Conservation (phyloP, 441 rosid genomes). For the Erodium texanum region DNA sequence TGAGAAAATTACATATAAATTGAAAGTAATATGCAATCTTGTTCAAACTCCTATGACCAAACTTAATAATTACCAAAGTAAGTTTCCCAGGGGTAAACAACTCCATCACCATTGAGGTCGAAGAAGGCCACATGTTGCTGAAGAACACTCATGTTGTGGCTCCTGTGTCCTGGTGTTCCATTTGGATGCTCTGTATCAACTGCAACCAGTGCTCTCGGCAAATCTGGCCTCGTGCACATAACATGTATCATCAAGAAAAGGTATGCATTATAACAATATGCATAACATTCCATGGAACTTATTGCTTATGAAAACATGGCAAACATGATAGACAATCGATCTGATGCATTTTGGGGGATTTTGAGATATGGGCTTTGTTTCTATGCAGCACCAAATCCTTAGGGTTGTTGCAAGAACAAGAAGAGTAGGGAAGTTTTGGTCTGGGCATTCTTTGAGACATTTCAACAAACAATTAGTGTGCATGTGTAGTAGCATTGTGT, state of each 20-base stretch:
- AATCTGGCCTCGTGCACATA: slow-evolving; percentile 28
- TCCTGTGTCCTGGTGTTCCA: slow-evolving; percentile 51
- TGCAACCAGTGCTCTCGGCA: slow-evolving; percentile 70
- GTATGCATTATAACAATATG: background rate
- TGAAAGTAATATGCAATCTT: background rate
- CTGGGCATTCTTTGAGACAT: background rate
- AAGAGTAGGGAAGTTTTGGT: background rate
- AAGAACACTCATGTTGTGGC: slow-evolving; percentile 52
- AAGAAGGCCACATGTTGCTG: slow-evolving; percentile 85
- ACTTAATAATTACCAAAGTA: background rate
- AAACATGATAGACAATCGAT: background rate
- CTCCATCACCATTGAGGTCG: slow-evolving; percentile 62
- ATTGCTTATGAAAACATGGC: background rate
- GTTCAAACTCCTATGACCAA: background rate
- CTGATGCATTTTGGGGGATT: background rate
- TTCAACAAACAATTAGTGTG: background rate
- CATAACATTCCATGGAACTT: too few species aligned
- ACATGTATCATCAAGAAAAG: background rate
- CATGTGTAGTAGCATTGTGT: too few species aligned
- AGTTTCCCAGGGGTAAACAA: slow-evolving; percentile 82
- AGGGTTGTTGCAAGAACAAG: background rate
- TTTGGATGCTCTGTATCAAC: slow-evolving; percentile 54
- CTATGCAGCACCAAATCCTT: background rate
- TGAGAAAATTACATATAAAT: background rate
- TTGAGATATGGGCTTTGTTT: background rate